A percentile compares a stretch with the other conserved stretches of the same genome.
Evolutionary conservation across 768 basidiomycete species (phyloP).

Genomic region (Agrocybe pediades): DNA sequence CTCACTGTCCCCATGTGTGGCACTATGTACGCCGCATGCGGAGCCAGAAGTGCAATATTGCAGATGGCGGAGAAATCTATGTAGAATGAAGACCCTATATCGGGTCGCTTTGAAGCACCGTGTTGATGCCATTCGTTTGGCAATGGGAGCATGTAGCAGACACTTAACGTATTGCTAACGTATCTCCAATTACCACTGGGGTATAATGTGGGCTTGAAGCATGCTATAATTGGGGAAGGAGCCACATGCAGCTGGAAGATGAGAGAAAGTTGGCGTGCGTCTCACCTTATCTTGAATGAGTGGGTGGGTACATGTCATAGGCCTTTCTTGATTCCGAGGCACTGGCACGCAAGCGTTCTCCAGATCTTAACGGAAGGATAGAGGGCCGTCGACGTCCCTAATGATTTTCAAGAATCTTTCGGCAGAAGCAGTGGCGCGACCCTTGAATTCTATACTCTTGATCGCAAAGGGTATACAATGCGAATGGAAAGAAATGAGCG

Average conservation of each 20-base stretch:
- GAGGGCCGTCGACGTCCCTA: too few species aligned
- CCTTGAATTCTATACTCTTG: too few species aligned
- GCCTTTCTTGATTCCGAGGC: too few species aligned
- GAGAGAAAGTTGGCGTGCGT: background rate
- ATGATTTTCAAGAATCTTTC: too few species aligned
- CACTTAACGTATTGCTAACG: too few species aligned
- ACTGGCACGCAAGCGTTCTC: too few species aligned
- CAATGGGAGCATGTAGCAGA: background rate
- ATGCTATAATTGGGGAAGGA: background rate
- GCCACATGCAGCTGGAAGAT: background rate
- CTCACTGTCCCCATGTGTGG: background rate
- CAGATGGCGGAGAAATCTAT: background rate
- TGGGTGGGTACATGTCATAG: too few species aligned
- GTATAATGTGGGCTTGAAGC: background rate
- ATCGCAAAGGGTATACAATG: too few species aligned
- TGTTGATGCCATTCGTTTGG: background rate
- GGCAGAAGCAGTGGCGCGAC: too few species aligned
- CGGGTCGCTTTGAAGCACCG: background rate
- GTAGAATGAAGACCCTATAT: background rate
- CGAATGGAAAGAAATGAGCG: too few species aligned
- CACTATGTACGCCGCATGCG: background rate
- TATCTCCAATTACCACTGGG: background rate
- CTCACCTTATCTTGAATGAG: background rate
- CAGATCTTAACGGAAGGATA: too few species aligned
- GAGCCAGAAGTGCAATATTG: background rate